Evolutionary conservation across 352 stramenopile genomes (phyloP), one percentile per base, ranked within the genome.

Genomic region (Pythium sukuiense): DNA sequence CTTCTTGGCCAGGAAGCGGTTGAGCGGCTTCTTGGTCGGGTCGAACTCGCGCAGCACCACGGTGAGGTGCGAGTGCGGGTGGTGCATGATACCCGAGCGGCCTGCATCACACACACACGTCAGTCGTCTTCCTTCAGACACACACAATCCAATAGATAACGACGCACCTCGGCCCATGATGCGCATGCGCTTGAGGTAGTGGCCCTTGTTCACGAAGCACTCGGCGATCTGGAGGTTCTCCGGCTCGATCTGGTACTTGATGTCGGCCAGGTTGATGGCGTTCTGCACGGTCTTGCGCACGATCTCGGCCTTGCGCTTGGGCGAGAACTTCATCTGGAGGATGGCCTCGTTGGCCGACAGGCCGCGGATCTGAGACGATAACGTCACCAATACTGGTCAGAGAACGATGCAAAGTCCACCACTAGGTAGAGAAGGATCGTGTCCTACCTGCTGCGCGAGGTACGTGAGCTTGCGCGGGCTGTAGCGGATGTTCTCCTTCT

Each of bases 121-220:
- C n/a, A n/a, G n/a, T n/a, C n/a, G n/a, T n/a, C n/a, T n/a, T n/a
- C n/a, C n/a, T n/a, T n/a, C n/a, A n/a, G n/a, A n/a, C n/a, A n/a
- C n/a, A n/a, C n/a, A n/a, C n/a, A n/a, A n/a, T n/a, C n/a, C n/a
- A n/a, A n/a, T n/a, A n/a, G n/a, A n/a, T n/a, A n/a, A n/a, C n/a
- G n/a, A n/a, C n/a, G n/a, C n/a, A n/a, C 85, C 81, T 92, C 86
- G 80, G 6, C 86, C 86, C 86, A 95, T 95, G 70, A 93, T 91
- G 55, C 83, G 81, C 61, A 93, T 63, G 57, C 86, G 86, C 79
- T 95, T 95, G 33, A 95, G 74, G 71, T 81, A 92, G 45, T 83
- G 72, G 46, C 87, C 87, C 68, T 93, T 93, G 75, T 91, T 93
- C 49, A 95, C 85, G 48, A 95, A 93, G 69, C 83, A 91, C 73